Conservation (phyloP, 179 eudicot species). For the Silene vulgaris region DNA sequence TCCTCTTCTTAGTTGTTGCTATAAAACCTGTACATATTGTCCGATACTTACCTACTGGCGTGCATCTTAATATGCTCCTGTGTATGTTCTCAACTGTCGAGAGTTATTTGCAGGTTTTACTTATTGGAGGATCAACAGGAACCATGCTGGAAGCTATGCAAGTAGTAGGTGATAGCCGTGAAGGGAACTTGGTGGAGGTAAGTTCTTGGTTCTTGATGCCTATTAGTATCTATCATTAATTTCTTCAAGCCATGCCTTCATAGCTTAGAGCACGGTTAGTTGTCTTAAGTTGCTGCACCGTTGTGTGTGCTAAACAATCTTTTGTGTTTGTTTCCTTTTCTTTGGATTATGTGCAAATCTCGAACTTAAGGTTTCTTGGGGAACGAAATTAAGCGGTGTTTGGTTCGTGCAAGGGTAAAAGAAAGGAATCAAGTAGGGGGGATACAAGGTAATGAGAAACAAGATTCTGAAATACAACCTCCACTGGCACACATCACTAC, state of each 20-base stretch:
- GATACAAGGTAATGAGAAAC: no score
- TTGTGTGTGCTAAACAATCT: not conserved
- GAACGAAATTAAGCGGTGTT: not conserved
- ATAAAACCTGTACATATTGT: not conserved
- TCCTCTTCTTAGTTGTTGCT: not conserved
- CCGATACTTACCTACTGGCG: not conserved
- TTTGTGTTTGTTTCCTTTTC: not conserved
- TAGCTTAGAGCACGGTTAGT: not conserved
- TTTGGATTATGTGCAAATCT: not conserved
- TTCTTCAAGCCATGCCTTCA: not conserved
- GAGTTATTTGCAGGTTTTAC: constrained; percentile 58
- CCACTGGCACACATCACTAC: no score
- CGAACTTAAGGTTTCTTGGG: not conserved
- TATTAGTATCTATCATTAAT: not conserved
- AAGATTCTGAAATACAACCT: no score
- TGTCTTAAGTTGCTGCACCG: not conserved
- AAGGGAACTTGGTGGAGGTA: constrained; percentile 59
- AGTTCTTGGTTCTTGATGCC: constrained; percentile 29
- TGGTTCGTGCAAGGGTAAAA: no score
- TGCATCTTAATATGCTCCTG: constrained; percentile 6
- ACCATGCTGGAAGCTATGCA: constrained; percentile 93
- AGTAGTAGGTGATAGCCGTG: constrained; percentile 77
- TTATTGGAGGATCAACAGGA: constrained; percentile 98
- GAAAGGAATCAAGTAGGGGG: no score
- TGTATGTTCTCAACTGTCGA: not conserved